A percentile compares a stretch with the other conserved stretches of the same genome.
Evolutionary conservation across 768 basidiomycete species (phyloP).

Genomic region (Tephrocybe sp.): DNA sequence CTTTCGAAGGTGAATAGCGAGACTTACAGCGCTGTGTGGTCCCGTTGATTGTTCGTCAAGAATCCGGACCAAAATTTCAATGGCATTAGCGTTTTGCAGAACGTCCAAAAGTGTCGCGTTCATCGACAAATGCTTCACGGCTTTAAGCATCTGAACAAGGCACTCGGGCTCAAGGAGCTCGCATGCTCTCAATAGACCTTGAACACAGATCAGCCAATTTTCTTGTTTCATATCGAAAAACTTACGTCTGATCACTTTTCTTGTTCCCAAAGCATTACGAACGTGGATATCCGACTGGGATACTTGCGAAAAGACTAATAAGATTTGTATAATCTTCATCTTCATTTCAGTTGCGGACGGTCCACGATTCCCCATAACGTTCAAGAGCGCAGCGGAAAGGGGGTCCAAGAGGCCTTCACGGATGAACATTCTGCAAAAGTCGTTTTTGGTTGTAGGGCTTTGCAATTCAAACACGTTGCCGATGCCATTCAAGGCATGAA

Average conservation of each 20-base stretch:
- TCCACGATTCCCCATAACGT: constrained; percentile 77
- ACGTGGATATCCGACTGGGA: constrained; percentile 96
- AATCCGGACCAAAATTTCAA: constrained; percentile 86
- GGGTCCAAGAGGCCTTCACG: constrained; percentile 94
- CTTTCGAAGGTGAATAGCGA: not conserved
- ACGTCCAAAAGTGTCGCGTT: constrained; percentile 87
- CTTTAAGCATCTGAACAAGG: constrained; percentile 87
- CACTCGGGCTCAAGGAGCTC: constrained; percentile 85
- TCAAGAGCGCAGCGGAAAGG: constrained; percentile 82
- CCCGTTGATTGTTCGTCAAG: constrained; percentile 80
- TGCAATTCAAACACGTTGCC: constrained; percentile 94
- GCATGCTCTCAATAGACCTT: constrained; percentile 86
- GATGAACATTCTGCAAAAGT: constrained; percentile 98
- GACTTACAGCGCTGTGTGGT: constrained; percentile 73
- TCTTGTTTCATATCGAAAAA: not conserved
- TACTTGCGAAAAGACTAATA: constrained; percentile 91
- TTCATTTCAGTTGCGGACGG: constrained; percentile 71
- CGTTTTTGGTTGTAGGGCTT: constrained; percentile 95
- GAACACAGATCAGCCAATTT: not conserved
- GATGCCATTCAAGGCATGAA: constrained; percentile 92
- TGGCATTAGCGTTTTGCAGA: constrained; percentile 92
- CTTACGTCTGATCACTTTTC: constrained; percentile 88
- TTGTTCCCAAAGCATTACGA: constrained; percentile 84
- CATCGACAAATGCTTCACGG: constrained; percentile 96
- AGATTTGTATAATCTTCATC: constrained; percentile 84